A percentile compares a stretch with the other conserved stretches of the same genome.
Evolutionary conservation across 2,329 filamentous ascomycete genomes (phyloP).

Genomic region (Cordyceps javanica): DNA sequence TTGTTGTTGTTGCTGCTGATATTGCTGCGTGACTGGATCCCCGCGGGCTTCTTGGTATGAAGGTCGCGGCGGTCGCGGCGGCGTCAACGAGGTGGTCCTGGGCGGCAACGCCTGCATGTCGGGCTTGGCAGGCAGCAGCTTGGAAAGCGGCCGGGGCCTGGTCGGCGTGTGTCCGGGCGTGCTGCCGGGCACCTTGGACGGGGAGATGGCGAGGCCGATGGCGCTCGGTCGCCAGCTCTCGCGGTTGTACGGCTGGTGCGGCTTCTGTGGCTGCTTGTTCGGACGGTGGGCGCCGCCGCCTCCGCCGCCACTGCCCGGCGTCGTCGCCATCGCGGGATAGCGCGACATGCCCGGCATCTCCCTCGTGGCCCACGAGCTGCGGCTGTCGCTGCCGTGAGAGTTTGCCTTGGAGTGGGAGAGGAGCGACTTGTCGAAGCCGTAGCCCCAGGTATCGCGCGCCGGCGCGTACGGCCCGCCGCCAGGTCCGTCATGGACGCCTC

Average conservation of each 20-base stretch:
- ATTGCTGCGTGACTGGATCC: constrained; percentile 13
- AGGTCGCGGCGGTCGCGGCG: background rate
- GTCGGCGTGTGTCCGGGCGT: constrained; percentile 18
- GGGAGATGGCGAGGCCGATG: constrained; percentile 42
- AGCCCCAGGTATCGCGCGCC: constrained; percentile 31
- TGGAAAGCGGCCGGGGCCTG: constrained; percentile 31
- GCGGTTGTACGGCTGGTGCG: constrained; percentile 21
- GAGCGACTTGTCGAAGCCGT: constrained; percentile 22
- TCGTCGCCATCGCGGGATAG: background rate
- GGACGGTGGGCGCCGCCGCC: background rate
- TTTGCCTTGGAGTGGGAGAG: no score
- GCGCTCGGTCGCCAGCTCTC: constrained; percentile 29
- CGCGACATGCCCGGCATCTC: constrained; percentile 13
- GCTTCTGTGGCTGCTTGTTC: background rate
- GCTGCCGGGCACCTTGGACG: constrained; percentile 22
- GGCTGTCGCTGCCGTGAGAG: constrained; percentile 16
- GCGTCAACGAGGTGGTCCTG: background rate
- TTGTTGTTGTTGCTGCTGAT: background rate
- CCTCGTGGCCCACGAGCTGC: constrained; percentile 24
- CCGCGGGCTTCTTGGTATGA: background rate
- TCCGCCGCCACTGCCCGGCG: background rate
- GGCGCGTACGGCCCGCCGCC: background rate
- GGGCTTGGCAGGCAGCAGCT: constrained; percentile 41
- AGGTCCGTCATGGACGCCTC: background rate
- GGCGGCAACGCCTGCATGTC: constrained; percentile 26